Conservation (phyloP, 164 flowering plant species). For the Pachysandra terminalis region DNA sequence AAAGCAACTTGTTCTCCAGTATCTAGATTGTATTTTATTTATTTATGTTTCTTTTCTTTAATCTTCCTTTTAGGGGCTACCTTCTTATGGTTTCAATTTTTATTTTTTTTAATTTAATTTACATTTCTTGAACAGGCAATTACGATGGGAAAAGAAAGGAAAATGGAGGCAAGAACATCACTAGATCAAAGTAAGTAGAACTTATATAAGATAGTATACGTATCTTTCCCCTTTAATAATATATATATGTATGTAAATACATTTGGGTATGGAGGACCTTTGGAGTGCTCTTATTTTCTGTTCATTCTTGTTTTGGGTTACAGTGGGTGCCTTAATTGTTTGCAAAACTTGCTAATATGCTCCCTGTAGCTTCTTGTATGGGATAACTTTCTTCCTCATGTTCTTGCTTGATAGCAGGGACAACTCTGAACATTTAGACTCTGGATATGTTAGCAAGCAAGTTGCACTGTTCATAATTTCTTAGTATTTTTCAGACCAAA, state of each 20-base stretch:
- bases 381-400: no score
- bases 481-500: no score
- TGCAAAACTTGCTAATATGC: no score
- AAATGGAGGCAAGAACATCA: constrained; percentile 13
- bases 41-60: no score
- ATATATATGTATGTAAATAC: no score
- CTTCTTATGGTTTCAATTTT: no score
- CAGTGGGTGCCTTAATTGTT: no score
- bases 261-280: no score
- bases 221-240: no score
- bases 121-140: constrained; percentile 15
- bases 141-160: constrained; percentile 12
- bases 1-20: no score
- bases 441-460: not conserved
- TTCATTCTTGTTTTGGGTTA: not conserved
- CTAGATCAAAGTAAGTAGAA: constrained; percentile 33
- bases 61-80: not conserved
- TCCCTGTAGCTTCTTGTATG: no score
- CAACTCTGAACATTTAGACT: not conserved
- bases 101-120: not conserved
- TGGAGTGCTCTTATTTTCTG: not conserved
- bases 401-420: not conserved
- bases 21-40: no score
- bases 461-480: not conserved
- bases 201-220: not conserved